Evolutionary conservation across 805 yeast species (phyloP).

Genomic region (Metschnikowia matae): DNA sequence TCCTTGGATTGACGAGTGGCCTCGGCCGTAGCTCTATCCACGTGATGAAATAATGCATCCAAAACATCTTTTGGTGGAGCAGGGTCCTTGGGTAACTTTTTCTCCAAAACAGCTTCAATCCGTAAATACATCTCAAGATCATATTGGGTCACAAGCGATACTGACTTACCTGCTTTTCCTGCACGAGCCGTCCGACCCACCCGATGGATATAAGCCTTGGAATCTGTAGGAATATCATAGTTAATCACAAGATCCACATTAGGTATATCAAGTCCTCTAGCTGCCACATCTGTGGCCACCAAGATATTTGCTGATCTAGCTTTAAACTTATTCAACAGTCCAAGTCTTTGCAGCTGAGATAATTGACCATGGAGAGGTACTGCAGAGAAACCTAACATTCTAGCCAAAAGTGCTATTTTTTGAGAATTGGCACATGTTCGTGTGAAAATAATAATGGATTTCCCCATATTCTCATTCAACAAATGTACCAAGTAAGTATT

Average conservation of each 20-base stretch:
- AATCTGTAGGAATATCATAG: conserved; percentile 79
- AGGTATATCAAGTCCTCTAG: conserved; percentile 84
- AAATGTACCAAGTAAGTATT: conserved; percentile 82
- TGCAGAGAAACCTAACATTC: conserved; percentile 80
- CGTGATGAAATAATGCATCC: conserved; percentile 74
- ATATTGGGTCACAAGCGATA: conserved; percentile 89
- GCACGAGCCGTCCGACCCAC: conserved; percentile 97
- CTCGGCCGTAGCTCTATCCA: conserved; percentile 87
- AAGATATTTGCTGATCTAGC: conserved; percentile 64
- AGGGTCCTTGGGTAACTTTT: conserved; percentile 77
- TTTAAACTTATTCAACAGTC: conserved; percentile 76
- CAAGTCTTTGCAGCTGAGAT: conserved; percentile 78
- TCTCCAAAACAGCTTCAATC: conserved; percentile 81
- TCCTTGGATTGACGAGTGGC: conserved; percentile 79
- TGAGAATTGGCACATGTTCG: conserved; percentile 95
- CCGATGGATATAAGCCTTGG: conserved; percentile 79
- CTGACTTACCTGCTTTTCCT: conserved; percentile 82
- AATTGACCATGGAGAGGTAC: conserved; percentile 94
- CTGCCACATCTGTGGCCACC: conserved; percentile 86
- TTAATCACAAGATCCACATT: conserved; percentile 72
- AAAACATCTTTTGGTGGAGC: conserved; percentile 74
- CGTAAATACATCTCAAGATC: conserved; percentile 85
- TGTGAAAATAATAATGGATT: conserved; percentile 83
- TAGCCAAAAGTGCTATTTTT: conserved; percentile 75
- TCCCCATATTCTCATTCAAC: conserved; percentile 78